Conservation (phyloP, 768 basidiomycete genomes). For the Tulasnella sp. region DNA sequence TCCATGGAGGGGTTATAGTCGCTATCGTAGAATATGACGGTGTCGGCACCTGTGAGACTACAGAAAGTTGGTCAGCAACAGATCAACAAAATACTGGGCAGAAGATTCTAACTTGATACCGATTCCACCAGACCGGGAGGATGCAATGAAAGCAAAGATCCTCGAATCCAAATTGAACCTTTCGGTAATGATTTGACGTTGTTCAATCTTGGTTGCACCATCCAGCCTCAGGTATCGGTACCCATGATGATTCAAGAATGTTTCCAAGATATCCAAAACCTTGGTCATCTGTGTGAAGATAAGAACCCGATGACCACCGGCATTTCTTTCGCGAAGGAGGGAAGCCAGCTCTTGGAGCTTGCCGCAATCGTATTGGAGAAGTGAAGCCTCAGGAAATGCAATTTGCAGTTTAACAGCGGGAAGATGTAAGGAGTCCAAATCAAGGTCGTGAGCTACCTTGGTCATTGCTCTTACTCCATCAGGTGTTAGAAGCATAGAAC, state of each 20-base stretch:
- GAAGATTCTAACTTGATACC: constrained; percentile 70
- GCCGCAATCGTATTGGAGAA: constrained; percentile 91
- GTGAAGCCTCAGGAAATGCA: constrained; percentile 79
- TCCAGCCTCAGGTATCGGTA: constrained; percentile 90
- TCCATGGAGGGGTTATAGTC: constrained; percentile 35
- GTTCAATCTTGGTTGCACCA: constrained; percentile 90
- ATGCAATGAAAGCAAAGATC: constrained; percentile 32
- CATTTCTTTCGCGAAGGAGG: constrained; percentile 70
- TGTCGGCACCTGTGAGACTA: constrained; percentile 32
- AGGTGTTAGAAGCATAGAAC: not conserved
- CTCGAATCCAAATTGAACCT: constrained; percentile 32
- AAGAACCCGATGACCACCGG: constrained; percentile 75
- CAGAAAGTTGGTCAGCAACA: not conserved
- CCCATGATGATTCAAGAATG: constrained; percentile 84
- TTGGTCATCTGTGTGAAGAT: constrained; percentile 98
- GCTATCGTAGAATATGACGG: constrained; percentile 33
- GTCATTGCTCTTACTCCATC: not conserved
- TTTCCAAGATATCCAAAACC: constrained; percentile 86
- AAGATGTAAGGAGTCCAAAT: constrained; percentile 62
- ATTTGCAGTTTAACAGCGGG: constrained; percentile 76
- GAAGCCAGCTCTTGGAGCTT: constrained; percentile 78
- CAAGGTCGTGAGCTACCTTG: constrained; percentile 34
- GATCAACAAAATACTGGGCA: not conserved
- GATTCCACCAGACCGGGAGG: constrained; percentile 40
- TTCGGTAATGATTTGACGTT: constrained; percentile 41